Evolutionary conservation across 177 flowering plant genomes (phyloP), one percentile per base, ranked within the genome.

Genomic region (Telopea speciosissima): DNA sequence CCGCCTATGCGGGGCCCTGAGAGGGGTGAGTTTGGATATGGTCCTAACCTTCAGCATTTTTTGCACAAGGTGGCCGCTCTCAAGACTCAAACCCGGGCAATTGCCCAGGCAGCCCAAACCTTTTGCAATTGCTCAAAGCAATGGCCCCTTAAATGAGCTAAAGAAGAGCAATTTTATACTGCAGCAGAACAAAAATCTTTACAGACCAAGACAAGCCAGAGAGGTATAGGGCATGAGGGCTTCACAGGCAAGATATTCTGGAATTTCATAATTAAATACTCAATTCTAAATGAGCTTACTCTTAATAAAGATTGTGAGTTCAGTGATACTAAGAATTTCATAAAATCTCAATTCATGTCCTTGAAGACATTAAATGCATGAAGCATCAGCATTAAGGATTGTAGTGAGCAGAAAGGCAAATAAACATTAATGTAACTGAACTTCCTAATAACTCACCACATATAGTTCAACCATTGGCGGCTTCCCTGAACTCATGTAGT

Each of bases 401-500:
- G 31, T 28, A 63, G 24, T 17, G 24, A 71, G 68, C 22, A 69
- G 11, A 40, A 63, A 21, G 45, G 24, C 44, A 21, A 49, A 49
- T 13, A 49, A 4, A 16, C 54, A 16, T 49, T 49, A 36, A 58
- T 25, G 9, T 33, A 59, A 12, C 66, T 61, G 24, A 24, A 24
- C 1, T 25, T 33, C 23, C 56, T 42, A 45, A 14, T 10, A 83
- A 83, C 92, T 77, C 65, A 94, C 99, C 84, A 74, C 79, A 83
- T 77, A 92, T 54, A 94, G 80, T 74, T 94, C 99, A 11, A 68
- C 12, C 22, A 65, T 28, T 59, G 89, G 88, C 66, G 81, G 80
- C 79, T 68, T 87, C 65, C 85, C 80, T 17, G 91, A 79, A 31
- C 72, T 83, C 82, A 85, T 73, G 81, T 88, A 83, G 69, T 92